A percentile compares a stretch with the other conserved stretches of the same genome.
These are phyloP conservation scores for Macroventuria anomochaeta DNA, from an alignment of 2,329 filamentous ascomycete genomes.

Conservation along the genomic window DNA sequence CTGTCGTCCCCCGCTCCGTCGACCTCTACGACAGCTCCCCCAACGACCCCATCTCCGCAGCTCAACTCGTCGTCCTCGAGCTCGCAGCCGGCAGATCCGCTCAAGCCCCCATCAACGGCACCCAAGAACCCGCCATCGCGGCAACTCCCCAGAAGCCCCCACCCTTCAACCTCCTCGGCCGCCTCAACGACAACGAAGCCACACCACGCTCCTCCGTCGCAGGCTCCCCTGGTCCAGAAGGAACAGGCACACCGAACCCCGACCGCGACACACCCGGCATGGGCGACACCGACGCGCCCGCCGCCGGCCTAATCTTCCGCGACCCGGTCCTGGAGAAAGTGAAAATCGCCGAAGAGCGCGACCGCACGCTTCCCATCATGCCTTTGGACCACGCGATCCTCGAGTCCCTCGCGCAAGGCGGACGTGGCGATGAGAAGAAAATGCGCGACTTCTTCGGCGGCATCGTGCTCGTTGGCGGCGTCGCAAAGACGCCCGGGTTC, in stretches of 20 bases:
- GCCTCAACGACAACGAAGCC: constrained; percentile 71
- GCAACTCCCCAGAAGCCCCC: constrained; percentile 62
- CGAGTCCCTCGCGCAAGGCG: constrained; percentile 85
- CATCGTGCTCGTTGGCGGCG: constrained; percentile 50
- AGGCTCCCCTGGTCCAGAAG: constrained; percentile 85
- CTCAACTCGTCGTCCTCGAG: constrained; percentile 73
- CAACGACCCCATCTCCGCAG: constrained; percentile 86
- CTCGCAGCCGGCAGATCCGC: constrained; percentile 53
- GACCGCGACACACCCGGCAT: constrained; percentile 54
- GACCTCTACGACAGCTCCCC: constrained; percentile 93
- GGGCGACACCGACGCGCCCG: constrained; percentile 42
- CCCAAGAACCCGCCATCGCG: constrained; percentile 55
- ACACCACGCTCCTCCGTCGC: constrained; percentile 87
- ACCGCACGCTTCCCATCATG: constrained; percentile 80
- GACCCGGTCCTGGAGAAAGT: constrained; percentile 58
- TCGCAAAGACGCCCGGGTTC: constrained; percentile 66
- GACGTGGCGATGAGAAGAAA: constrained; percentile 89
- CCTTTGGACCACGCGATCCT: constrained; percentile 90
- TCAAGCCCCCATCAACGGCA: constrained; percentile 38
- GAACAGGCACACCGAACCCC: constrained; percentile 73
- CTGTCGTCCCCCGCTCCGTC: constrained; percentile 83
- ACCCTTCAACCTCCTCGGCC: constrained; percentile 72
- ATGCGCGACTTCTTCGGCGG: constrained; percentile 75
- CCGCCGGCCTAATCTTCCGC: constrained; percentile 44
- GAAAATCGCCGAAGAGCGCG: constrained; percentile 69